Evolutionary conservation across 2,329 filamentous ascomycete species (phyloP).

Genomic region (Ceratocystis alfenasii): DNA sequence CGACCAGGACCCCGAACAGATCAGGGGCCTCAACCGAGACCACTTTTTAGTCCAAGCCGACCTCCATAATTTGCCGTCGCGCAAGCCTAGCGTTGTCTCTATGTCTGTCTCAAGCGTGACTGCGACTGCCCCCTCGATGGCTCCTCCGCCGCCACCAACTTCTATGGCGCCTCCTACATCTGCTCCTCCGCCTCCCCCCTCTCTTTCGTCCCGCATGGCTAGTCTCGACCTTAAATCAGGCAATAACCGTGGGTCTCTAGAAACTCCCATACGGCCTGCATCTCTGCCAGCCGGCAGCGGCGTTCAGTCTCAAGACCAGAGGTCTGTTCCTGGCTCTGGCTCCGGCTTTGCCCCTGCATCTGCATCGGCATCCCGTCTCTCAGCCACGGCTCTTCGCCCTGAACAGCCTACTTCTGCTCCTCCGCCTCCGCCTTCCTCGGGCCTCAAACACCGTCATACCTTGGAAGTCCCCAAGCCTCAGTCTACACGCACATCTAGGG

Average conservation of each 20-base stretch:
- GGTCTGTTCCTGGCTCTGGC: not conserved
- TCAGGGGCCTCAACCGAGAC: slow-evolving; percentile 3
- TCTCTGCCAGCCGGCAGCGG: slow-evolving; percentile 8
- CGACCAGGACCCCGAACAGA: not conserved
- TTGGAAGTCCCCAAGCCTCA: slow-evolving; percentile 68
- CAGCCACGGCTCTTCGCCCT: slow-evolving; percentile 10
- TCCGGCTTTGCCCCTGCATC: slow-evolving; percentile 8
- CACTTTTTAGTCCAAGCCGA: slow-evolving; percentile 16
- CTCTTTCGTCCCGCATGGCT: slow-evolving; percentile 20
- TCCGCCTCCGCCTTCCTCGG: slow-evolving; percentile 29
- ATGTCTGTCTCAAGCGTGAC: not conserved
- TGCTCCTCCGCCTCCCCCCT: slow-evolving; percentile 12
- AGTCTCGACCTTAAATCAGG: slow-evolving; percentile 18
- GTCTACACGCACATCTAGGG: slow-evolving; percentile 57
- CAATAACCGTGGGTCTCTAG: slow-evolving; percentile 11
- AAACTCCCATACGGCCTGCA: not conserved
- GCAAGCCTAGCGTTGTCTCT: slow-evolving; percentile 21
- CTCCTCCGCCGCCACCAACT: not conserved
- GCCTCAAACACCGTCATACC: slow-evolving; percentile 71
- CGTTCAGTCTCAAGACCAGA: slow-evolving; percentile 6
- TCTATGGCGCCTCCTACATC: not conserved
- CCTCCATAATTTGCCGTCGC: slow-evolving; percentile 12
- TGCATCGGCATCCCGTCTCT: slow-evolving; percentile 13
- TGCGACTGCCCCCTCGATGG: not conserved
- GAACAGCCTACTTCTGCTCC: slow-evolving; percentile 20